Evolutionary conservation across 2,329 filamentous ascomycete genomes (phyloP).

Genomic region (Tolypocladium album): DNA sequence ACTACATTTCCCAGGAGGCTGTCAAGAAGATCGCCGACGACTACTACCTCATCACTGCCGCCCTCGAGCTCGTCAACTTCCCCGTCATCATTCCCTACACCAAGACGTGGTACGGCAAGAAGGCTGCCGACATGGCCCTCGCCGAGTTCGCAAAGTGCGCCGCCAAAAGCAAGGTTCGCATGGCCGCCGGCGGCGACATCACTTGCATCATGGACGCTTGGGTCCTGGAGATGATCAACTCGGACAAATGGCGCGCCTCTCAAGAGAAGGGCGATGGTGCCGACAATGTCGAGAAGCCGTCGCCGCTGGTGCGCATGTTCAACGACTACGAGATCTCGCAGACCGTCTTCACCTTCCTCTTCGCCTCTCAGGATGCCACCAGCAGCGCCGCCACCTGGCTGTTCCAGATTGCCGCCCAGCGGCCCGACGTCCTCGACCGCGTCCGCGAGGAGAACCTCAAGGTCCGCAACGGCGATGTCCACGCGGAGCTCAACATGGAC

Average conservation of each 20-base stretch:
- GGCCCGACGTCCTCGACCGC: constrained; percentile 82
- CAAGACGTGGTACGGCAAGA: constrained; percentile 95
- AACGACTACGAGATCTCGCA: constrained; percentile 84
- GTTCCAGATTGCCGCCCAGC: constrained; percentile 88
- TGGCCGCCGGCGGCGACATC: constrained; percentile 77
- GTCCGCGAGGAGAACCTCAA: constrained; percentile 83
- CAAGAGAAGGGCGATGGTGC: constrained; percentile 60
- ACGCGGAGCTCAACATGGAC: constrained; percentile 66
- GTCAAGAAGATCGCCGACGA: constrained; percentile 93
- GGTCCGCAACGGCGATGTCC: constrained; percentile 62
- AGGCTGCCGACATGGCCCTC: constrained; percentile 85
- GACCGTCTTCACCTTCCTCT: constrained; percentile 92
- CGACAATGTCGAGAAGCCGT: constrained; percentile 67
- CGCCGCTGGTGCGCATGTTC: constrained; percentile 74
- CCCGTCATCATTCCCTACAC: constrained; percentile 92
- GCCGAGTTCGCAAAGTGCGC: constrained; percentile 84
- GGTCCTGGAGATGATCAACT: constrained; percentile 81
- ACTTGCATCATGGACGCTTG: constrained; percentile 94
- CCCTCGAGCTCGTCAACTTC: constrained; percentile 95
- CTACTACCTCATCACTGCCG: constrained; percentile 93
- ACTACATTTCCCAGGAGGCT: constrained; percentile 84
- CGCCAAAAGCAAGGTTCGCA: constrained; percentile 84
- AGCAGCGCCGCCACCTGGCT: constrained; percentile 90
- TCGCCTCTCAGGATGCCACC: constrained; percentile 94
- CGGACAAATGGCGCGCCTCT: constrained; percentile 69